phyloP scores from a whole-genome alignment of 169 alveolate species.

The Babesia ovata region DNA sequence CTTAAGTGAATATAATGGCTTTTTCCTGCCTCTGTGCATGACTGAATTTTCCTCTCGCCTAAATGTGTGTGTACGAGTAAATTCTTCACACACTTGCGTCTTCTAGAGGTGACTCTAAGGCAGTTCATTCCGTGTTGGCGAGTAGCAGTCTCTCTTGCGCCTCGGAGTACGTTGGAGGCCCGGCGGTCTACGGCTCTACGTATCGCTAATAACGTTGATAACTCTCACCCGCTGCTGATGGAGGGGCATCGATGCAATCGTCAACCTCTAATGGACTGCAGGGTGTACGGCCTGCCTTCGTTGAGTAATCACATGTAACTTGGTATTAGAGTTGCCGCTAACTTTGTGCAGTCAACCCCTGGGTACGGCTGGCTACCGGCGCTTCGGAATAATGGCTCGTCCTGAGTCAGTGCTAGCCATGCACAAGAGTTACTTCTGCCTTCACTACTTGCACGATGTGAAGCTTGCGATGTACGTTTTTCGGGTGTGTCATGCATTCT shows the following conservation, averaged over 20 bases:
- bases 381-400: constrained; percentile 29
- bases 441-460: constrained; percentile 1
- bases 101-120: neutral
- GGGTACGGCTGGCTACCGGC: constrained; percentile 15
- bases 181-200: neutral
- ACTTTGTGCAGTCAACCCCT: neutral
- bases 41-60: neutral
- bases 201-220: neutral
- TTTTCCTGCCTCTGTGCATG: neutral
- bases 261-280: neutral
- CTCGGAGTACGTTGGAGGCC: too few species aligned
- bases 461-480: constrained; percentile 12
- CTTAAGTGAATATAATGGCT: neutral
- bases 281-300: constrained; percentile 28
- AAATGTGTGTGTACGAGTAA: neutral
- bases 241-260: neutral
- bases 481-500: neutral
- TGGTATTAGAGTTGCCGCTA: neutral
- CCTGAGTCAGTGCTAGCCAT: constrained; percentile 20
- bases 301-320: constrained; percentile 7
- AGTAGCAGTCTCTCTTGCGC: too few species aligned
- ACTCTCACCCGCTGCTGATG: neutral
- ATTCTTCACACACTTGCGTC: neutral
- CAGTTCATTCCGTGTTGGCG: too few species aligned
- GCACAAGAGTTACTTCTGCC: constrained; percentile 35